Evolutionary conservation across 257 asterid genomes (phyloP).

Genomic region (Sherardia arvensis): DNA sequence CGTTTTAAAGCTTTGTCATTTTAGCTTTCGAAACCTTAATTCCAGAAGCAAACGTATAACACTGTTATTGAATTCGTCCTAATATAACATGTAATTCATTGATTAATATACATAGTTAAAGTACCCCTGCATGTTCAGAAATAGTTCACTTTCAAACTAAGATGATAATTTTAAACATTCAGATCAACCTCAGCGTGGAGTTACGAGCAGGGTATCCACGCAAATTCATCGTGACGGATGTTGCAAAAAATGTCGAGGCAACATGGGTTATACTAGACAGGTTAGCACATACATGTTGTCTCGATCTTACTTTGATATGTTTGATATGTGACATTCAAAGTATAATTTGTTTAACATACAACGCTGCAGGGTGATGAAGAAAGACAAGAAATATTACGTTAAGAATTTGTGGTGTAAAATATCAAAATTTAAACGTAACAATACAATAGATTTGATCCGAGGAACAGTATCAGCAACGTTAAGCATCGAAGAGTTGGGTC

Average conservation of each 20-base stretch:
- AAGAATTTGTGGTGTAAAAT: constrained; percentile 55
- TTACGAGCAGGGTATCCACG: constrained; percentile 41
- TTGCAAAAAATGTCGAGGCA: constrained; percentile 32
- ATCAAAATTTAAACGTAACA: constrained; percentile 41
- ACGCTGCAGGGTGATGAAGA: constrained; percentile 60
- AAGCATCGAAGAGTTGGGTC: not conserved
- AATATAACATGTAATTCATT: too few species aligned
- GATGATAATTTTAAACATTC: not conserved
- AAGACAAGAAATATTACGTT: constrained; percentile 47
- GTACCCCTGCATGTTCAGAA: too few species aligned
- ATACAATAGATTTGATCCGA: constrained; percentile 32
- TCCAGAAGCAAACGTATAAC: too few species aligned
- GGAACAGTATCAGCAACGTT: constrained; percentile 19
- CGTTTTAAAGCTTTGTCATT: too few species aligned
- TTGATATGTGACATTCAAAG: too few species aligned
- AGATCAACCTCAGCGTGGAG: constrained; percentile 44
- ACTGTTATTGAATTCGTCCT: too few species aligned
- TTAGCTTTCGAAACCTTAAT: too few species aligned
- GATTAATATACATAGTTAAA: too few species aligned
- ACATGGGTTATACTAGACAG: constrained; percentile 61
- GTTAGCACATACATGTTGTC: too few species aligned
- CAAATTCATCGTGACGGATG: constrained; percentile 35
- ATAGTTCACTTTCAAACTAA: too few species aligned
- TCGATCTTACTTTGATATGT: too few species aligned
- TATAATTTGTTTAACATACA: too few species aligned